Evolutionary conservation across 2,329 filamentous ascomycete species (phyloP).

Genomic region (Diplodia scrobiculata): DNA sequence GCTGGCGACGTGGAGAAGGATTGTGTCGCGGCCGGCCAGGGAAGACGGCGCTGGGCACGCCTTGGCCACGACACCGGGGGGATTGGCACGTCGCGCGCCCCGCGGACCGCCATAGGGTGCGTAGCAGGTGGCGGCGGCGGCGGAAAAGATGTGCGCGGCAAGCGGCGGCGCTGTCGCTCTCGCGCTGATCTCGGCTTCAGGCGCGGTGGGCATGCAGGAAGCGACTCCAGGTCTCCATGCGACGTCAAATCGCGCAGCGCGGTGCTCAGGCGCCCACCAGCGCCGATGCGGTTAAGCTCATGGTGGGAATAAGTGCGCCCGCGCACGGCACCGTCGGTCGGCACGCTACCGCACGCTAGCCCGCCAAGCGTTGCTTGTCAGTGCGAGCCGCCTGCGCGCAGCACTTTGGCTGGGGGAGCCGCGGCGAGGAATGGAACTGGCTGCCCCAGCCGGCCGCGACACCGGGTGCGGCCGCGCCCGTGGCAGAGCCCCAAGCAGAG

Average conservation of each 20-base stretch:
- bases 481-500: constrained; percentile 13
- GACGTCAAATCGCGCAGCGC: constrained; percentile 28
- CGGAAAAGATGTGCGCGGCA: constrained; percentile 18
- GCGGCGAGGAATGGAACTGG: constrained; percentile 8
- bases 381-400: constrained; percentile 19
- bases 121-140: constrained; percentile 19
- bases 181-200: constrained; percentile 24
- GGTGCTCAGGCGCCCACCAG: constrained; percentile 27
- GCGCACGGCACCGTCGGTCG: constrained; percentile 8
- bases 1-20: constrained; percentile 6
- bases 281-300: constrained; percentile 7
- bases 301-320: constrained; percentile 19
- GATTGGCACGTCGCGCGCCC: constrained; percentile 21
- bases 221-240: constrained; percentile 23
- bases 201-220: constrained; percentile 6
- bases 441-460: constrained; percentile 4
- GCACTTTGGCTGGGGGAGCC: constrained; percentile 1
- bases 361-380: constrained; percentile 22
- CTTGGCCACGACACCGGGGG: constrained; percentile 21
- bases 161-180: constrained; percentile 25
- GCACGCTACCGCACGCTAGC: constrained; percentile 19
- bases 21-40: background rate
- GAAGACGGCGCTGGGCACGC: constrained; percentile 3
- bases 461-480: constrained; percentile 13
- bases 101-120: constrained; percentile 1